phyloP scores from a whole-genome alignment of 2,329 filamentous ascomycete species.

The Ascochyta viciae-villosae region DNA sequence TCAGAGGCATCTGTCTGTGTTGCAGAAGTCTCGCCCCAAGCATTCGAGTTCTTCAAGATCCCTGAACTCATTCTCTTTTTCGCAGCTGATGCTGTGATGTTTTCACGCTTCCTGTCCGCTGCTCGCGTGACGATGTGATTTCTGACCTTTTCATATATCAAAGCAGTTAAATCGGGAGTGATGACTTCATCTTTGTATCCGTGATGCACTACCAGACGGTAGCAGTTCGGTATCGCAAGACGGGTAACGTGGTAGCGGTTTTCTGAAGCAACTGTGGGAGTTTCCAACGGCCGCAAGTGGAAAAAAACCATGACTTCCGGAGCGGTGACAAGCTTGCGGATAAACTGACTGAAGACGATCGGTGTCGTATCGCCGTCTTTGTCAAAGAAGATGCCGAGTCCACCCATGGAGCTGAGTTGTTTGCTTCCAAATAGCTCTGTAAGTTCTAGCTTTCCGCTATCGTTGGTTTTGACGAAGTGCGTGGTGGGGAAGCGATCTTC shows the following conservation, averaged over 20 bases:
- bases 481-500: constrained; percentile 61
- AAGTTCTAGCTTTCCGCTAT: constrained; percentile 47
- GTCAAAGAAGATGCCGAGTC: constrained; percentile 80
- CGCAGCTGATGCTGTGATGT: constrained; percentile 2
- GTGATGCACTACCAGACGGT: constrained; percentile 72
- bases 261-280: constrained; percentile 54
- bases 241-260: constrained; percentile 58
- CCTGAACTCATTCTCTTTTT: constrained; percentile 4
- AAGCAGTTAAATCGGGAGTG: constrained; percentile 64
- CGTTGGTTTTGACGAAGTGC: constrained; percentile 50
- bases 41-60: constrained; percentile 4
- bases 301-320: constrained; percentile 78
- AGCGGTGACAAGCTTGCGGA: constrained; percentile 71
- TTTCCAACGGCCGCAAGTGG: constrained; percentile 70
- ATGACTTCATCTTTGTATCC: constrained; percentile 77
- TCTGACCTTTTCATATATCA: constrained; percentile 66
- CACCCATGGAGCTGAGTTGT: constrained; percentile 49
- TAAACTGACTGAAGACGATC: constrained; percentile 74
- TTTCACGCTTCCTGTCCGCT: constrained; percentile 26
- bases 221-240: constrained; percentile 66
- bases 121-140: constrained; percentile 43
- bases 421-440: constrained; percentile 48
- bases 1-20: constrained; percentile 9
- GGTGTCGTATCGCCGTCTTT: constrained; percentile 72
- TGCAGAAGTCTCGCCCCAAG: constrained; percentile 2